Base-by-base conservation (phyloP, 1,284 basidiomycete genomes). In the Apiotrichum gracile region DNA sequence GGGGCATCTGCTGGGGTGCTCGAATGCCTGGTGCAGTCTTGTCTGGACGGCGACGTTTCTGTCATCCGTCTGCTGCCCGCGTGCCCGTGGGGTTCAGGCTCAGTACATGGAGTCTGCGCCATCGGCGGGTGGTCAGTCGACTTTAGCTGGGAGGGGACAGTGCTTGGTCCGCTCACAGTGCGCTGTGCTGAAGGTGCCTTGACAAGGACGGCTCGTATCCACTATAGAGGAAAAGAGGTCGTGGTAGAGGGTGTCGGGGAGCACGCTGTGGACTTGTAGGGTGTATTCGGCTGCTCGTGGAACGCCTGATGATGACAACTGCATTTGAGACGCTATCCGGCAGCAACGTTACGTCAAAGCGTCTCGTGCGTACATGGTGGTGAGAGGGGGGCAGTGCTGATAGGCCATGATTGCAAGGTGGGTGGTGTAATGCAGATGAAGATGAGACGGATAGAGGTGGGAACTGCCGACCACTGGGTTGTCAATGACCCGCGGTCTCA, bases 21-120 rank as follows among this genome's bases (percentile, higher is more conserved):
- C 17, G 55, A 57, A 29, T 52, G 48, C 25, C 47, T 57, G 6
- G 47, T 57, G 29, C 55, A 57, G 44, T 29, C n/a, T 5, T 26
- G 26, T 4, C 24, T 24, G 10, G 43, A 34, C 10, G 43, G 33
- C 33, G 16, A 42, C 19, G 25, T 48, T 17, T 43, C 37, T 27
- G 31, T 50, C 22, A 37, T 46, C 6, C 0, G 5, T 45, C 42
- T 37, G 21, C 51, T 51, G 27, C 55, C 54, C 33, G 58, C 22
- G 39, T 38, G 37, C 37, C 19, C 37, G 7, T 38, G 37, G 37
- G 19, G 21, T 21, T 4, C 19, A 10, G 44, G 44, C 0, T 21
- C 8, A 22, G 46, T 51, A 9, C 41, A n/a, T 8, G 41, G 41
- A 17, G 41, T 42, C 1, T 42, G 26, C 17, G 9, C 24, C 5